Conservation (phyloP, 768 basidiomycete genomes). For the Thelephora ganbajun region DNA sequence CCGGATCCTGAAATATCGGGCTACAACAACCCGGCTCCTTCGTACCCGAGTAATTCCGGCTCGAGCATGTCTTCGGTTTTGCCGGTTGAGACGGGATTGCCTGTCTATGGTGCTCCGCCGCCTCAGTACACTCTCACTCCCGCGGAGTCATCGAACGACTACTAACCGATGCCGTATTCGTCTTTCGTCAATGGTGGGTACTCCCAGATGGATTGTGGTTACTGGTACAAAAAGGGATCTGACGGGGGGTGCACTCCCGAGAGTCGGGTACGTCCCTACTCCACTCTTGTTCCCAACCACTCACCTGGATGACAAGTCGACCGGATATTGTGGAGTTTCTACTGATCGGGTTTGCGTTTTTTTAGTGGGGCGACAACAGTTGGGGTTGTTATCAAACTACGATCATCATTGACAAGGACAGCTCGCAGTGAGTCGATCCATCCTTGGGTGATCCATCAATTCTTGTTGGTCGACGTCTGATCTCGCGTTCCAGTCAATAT, state of each 20-base stretch:
- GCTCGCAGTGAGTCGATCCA: slow-evolving; percentile 7
- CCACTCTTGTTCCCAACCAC: slow-evolving; percentile 1
- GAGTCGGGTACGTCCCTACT: slow-evolving; percentile 38
- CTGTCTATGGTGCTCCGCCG: slow-evolving; percentile 9
- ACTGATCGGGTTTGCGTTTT: not conserved
- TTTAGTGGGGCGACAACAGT: slow-evolving; percentile 13
- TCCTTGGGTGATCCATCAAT: not conserved
- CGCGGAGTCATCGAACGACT: slow-evolving; percentile 24
- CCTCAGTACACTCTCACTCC: slow-evolving; percentile 20
- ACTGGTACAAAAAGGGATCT: slow-evolving; percentile 43
- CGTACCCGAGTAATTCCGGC: too few species aligned
- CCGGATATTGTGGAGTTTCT: not conserved
- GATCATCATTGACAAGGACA: slow-evolving; percentile 32
- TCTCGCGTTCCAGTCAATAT: slow-evolving; percentile 8
- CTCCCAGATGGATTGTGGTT: slow-evolving; percentile 52
- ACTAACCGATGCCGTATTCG: slow-evolving; percentile 42
- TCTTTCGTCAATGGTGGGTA: slow-evolving; percentile 52
- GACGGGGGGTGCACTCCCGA: slow-evolving; percentile 41
- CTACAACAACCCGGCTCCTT: slow-evolving; percentile 9
- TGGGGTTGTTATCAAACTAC: slow-evolving; percentile 48
- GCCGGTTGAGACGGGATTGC: slow-evolving; percentile 4
- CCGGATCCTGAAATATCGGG: not conserved
- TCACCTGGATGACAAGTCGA: too few species aligned
- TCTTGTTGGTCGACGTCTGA: not conserved
- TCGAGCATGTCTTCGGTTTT: not conserved